Evolutionary conservation across 768 basidiomycete species (phyloP), one percentile per base, ranked within the genome.

Genomic region (Pleurotus citrinopileatus): DNA sequence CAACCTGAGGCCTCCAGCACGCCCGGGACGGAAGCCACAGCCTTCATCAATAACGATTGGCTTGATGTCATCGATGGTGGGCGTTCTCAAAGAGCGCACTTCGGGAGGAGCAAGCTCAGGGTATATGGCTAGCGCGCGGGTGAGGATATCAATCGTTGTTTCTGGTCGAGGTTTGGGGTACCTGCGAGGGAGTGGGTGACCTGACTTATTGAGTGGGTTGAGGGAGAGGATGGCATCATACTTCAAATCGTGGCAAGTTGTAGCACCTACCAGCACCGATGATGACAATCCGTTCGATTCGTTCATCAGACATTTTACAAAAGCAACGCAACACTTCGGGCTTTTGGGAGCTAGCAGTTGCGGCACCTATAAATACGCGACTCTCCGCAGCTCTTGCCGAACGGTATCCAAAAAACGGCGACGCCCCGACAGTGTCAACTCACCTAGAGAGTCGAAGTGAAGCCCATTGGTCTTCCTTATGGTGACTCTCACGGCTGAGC

Each of bases 1-100:
- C 0, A 89, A 67, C 22, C 87, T 68, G 29, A 91, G 73, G 0
- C 89, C 88, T 13, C 83, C 86, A 37, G 80, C 82, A 52, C 90
- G 70, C 1, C 68, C 79, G 0, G 89, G 90, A 2, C 89, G 73
- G 42, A 91, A 66, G 2, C 90, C 90, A 52, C 74, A 75, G 2
- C 81, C 80, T 55, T 79, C 75, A 27, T 77, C 77, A 4, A 81
- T 61, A 27, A 83, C 69, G 28, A 80, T 70, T 1, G 74, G 66
- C 36, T 73, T 64, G 1, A 84, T 58, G 57, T 84, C 82, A 5
- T 80, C 75, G 8, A 82, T 43, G 0, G 73, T 79, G 3, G 81
- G 79, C 37, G 69, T 63, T 17, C 81, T 74, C 10, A 59, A 20
- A 5, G 68, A 72, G 2, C 82, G 74, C 13, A 81, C 59, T 43